phyloP scores from a whole-genome alignment of 2,329 filamentous ascomycete genomes.

The Fonsecaea pedrosoi region DNA sequence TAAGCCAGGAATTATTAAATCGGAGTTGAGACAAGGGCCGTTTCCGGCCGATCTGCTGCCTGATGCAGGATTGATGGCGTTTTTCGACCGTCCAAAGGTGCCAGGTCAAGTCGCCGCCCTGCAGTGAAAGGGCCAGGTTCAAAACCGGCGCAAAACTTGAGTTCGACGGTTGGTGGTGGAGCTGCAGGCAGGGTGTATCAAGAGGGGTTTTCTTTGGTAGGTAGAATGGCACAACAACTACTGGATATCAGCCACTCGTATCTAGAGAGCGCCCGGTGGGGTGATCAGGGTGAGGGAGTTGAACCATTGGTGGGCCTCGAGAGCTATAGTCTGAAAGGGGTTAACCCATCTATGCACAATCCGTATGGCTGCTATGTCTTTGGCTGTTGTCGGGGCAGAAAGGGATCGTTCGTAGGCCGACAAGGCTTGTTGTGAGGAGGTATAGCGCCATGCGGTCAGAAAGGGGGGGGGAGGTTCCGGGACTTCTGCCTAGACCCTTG shows the following conservation, averaged over 20 bases:
- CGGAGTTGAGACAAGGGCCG: slow-evolving; percentile 17
- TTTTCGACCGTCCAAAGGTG: slow-evolving; percentile 1
- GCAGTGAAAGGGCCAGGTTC: slow-evolving; percentile 1
- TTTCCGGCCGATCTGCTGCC: slow-evolving; percentile 15
- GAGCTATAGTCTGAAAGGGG: slow-evolving; percentile 21
- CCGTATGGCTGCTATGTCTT: slow-evolving; percentile 20
- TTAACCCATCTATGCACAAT: slow-evolving; percentile 26
- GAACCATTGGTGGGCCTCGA: slow-evolving; percentile 12
- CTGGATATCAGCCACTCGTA: slow-evolving; percentile 10
- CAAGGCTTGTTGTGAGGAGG: background rate
- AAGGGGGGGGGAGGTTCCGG: background rate
- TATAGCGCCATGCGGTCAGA: slow-evolving; percentile 6
- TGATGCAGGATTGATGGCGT: slow-evolving; percentile 5
- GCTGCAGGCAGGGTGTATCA: background rate
- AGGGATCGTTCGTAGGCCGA: background rate
- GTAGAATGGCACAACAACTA: background rate
- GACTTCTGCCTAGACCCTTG: background rate
- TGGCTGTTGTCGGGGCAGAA: background rate
- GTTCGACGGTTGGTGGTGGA: background rate
- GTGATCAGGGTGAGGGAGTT: background rate
- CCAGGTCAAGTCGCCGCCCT: slow-evolving; percentile 19
- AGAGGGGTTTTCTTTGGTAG: background rate
- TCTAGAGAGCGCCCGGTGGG: slow-evolving; percentile 6
- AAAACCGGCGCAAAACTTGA: background rate
- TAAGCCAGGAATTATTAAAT: slow-evolving; percentile 14